Conservation (phyloP, 2,329 filamentous ascomycete genomes). For the Capronia coronata region DNA sequence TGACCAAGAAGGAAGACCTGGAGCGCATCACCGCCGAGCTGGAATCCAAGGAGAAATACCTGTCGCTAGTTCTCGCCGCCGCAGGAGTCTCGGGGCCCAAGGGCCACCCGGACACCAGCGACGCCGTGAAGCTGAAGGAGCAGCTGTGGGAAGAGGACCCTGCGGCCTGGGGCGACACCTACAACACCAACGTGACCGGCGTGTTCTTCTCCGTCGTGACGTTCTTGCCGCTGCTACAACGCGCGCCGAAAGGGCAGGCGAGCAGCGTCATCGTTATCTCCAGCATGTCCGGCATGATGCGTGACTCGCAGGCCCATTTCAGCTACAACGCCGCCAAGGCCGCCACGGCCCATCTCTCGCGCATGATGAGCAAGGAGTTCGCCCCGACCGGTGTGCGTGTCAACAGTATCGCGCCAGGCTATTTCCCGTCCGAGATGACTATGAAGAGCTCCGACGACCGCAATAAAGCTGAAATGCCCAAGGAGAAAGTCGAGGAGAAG, state of each 20-base stretch:
- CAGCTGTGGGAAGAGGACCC: constrained; percentile 58
- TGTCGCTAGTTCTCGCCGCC: constrained; percentile 60
- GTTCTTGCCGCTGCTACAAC: constrained; percentile 60
- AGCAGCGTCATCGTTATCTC: constrained; percentile 54
- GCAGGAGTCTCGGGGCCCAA: constrained; percentile 63
- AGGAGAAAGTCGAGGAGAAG: constrained; percentile 32
- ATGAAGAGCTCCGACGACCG: constrained; percentile 48
- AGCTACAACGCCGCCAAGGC: constrained; percentile 69
- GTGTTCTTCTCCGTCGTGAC: constrained; percentile 67
- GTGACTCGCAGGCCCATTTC: constrained; percentile 63
- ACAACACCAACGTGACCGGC: constrained; percentile 63
- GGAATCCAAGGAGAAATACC: constrained; percentile 53
- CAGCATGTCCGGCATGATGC: constrained; percentile 65
- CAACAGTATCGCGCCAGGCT: constrained; percentile 65
- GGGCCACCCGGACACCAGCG: constrained; percentile 46
- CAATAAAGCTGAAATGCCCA: constrained; percentile 48
- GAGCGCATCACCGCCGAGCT: constrained; percentile 51
- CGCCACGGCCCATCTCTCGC: constrained; percentile 57
- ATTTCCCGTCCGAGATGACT: constrained; percentile 61
- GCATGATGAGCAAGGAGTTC: constrained; percentile 63
- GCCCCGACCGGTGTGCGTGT: constrained; percentile 61
- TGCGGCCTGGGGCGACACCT: constrained; percentile 61
- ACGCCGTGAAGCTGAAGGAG: constrained; percentile 50
- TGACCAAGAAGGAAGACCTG: constrained; percentile 55
- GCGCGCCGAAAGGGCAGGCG: constrained; percentile 45